These are phyloP conservation scores for Backusella morwellensis DNA, from an alignment of 192 early-diverging fungal genomes.

Conservation along the genomic window DNA sequence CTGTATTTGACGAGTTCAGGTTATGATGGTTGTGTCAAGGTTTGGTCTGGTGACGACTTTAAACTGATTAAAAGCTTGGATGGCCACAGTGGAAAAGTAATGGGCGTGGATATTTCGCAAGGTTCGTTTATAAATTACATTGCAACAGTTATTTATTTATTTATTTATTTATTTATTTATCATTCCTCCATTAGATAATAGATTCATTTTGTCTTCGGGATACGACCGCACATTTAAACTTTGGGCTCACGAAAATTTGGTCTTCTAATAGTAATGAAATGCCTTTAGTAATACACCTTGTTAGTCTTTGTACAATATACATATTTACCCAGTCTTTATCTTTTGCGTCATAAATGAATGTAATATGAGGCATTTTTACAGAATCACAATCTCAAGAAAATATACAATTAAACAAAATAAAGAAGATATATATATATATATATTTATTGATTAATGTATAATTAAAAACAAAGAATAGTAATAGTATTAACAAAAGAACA, in stretches of 20 bases:
- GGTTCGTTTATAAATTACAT: slow-evolving; percentile 5
- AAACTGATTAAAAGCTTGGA: slow-evolving; percentile 84
- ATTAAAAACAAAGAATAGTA: neutral
- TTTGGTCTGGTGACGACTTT: slow-evolving; percentile 95
- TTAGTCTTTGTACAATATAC: neutral
- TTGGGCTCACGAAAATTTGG: slow-evolving; percentile 58
- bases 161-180: neutral
- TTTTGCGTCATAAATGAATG: neutral
- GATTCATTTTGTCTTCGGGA: slow-evolving; percentile 81
- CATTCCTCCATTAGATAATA: slow-evolving; percentile 54
- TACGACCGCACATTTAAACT: slow-evolving; percentile 97
- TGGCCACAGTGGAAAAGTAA: slow-evolving; percentile 89
- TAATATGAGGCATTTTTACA: too few species aligned
- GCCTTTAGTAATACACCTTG: neutral
- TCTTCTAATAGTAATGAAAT: neutral
- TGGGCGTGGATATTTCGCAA: slow-evolving; percentile 78
- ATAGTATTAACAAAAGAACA: neutral
- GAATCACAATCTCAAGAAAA: too few species aligned
- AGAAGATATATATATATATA: too few species aligned
- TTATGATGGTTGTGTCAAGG: slow-evolving; percentile 90
- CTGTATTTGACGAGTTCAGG: slow-evolving; percentile 77
- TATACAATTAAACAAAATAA: too few species aligned
- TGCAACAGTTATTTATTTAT: too few species aligned
- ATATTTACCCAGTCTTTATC: neutral
- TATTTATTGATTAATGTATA: neutral